Evolutionary conservation across 805 yeast genomes (phyloP).

Genomic region (Candida chilensis): DNA sequence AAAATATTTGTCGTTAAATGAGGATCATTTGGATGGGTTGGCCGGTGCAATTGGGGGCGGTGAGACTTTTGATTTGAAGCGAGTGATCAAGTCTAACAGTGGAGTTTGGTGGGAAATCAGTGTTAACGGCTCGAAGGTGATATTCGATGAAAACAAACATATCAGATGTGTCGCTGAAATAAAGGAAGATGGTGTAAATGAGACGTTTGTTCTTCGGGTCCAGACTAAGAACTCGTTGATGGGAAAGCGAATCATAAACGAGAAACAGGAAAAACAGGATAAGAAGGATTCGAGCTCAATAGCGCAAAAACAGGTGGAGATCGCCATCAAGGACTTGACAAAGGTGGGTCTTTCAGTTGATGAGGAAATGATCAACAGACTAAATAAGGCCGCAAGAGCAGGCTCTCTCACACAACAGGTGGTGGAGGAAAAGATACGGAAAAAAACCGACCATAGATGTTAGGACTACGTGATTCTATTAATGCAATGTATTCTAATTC

Average conservation of each 20-base stretch:
- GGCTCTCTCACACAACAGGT: conserved; percentile 27
- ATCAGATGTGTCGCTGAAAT: not conserved
- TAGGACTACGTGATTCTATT: not conserved
- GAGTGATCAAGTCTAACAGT: not conserved
- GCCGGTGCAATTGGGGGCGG: conserved; percentile 1
- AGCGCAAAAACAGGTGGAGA: conserved; percentile 11
- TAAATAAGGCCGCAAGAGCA: conserved; percentile 7
- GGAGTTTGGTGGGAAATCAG: not conserved
- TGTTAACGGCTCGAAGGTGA: conserved; percentile 3
- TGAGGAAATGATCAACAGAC: conserved; percentile 4
- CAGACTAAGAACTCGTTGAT: conserved; percentile 7
- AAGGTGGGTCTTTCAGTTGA: conserved; percentile 1
- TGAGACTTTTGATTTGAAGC: not conserved
- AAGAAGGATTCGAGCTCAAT: conserved; percentile 8
- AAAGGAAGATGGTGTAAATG: conserved; percentile 4
- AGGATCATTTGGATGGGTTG: not conserved
- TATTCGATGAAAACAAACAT: conserved; percentile 11
- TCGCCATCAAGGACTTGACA: conserved; percentile 9
- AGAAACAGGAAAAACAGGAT: conserved; percentile 4
- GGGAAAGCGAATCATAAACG: conserved; percentile 6
- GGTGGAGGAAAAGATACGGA: conserved; percentile 14
- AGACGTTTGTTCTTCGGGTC: conserved; percentile 6
- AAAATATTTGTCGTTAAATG: conserved; percentile 11
- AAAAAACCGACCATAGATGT: conserved; percentile 15
- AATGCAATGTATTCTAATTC: conserved; percentile 5